Base-by-base conservation (phyloP, 768 basidiomycete species). In the Calocera viscosa region DNA sequence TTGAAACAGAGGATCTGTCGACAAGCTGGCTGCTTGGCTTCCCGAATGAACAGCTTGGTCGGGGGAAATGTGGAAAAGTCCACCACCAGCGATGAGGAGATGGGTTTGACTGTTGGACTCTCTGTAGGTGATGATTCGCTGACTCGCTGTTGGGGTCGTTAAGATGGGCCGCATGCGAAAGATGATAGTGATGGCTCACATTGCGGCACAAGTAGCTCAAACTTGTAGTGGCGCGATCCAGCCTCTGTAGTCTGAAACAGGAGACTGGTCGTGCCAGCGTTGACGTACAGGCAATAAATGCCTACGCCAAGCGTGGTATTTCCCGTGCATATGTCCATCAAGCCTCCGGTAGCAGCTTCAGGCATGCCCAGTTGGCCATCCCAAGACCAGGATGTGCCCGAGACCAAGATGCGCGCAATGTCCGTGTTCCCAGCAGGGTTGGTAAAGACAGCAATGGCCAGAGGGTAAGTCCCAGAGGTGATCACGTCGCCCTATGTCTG, bases 21-120 rank as follows among this genome's bases (percentile, higher is more conserved):
- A 16, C 14, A 49, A 26, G 11, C 22, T 8, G 22, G 49, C 22
- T 10, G 49, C 49, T 49, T 49, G 49, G 8, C 14, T 16, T 10
- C 65, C 41, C 0, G 65, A 60, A 60, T 66, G 34, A 22, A 49
- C 30, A 16, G 65, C 35, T 28, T 66, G 24, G 41, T 22, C 34
- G 43, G 41, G 34, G 2, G 65, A 30, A 60, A 66, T 66, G 47
- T 66, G 65, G 49, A 49, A 66, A 19, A 66, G 65, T n/a, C 65
- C 65, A 17, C 49, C 49, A 3, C 65, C 49, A 26, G 49, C 26
- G 26, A 66, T 24, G 16, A 66, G 34, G 17, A 66, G 49, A 26
- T 49, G 41, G 12, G 65, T 66, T 2, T 33, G 24, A 17, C 35
- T 49, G 14, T 60, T 49, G 1, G 41, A 26, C 34, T 66, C 65